Evolutionary conservation across 2,329 filamentous ascomycete species (phyloP).

Genomic region (Trichoderma sp.): DNA sequence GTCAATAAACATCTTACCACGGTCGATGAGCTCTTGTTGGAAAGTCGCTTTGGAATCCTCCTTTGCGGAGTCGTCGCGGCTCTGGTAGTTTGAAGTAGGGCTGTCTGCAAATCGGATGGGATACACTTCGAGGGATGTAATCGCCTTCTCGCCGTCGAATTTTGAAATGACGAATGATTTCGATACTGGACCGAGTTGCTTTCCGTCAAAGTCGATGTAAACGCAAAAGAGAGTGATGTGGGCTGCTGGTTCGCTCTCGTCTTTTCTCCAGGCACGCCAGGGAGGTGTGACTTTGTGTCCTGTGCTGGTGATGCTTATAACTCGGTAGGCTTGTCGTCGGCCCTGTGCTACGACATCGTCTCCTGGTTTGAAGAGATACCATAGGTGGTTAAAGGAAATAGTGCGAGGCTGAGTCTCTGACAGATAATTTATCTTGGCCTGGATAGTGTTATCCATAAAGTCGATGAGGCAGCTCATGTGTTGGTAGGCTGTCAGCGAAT

Average conservation of each 20-base stretch:
- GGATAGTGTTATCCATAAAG: slow-evolving; percentile 6
- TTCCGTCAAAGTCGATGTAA: slow-evolving; percentile 37
- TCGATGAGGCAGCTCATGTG: slow-evolving; percentile 18
- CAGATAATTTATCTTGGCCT: neutral
- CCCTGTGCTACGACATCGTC: slow-evolving; percentile 25
- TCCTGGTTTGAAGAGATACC: slow-evolving; percentile 33
- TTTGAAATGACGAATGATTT: slow-evolving; percentile 27
- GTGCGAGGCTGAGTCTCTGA: neutral
- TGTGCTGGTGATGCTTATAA: slow-evolving; percentile 25
- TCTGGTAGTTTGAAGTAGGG: neutral
- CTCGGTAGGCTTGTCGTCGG: slow-evolving; percentile 30
- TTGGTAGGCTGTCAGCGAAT: neutral
- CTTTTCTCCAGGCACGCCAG: neutral
- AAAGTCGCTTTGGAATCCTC: neutral
- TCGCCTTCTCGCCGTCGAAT: slow-evolving; percentile 31
- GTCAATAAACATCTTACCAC: slow-evolving; percentile 29
- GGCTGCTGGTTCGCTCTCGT: neutral
- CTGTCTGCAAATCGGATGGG: slow-evolving; percentile 27
- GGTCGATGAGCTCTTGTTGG: slow-evolving; percentile 24
- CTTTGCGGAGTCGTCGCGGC: neutral
- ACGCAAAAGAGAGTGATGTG: slow-evolving; percentile 26
- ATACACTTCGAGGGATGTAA: slow-evolving; percentile 31
- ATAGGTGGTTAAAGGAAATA: slow-evolving; percentile 31
- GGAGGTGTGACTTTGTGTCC: neutral
- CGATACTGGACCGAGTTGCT: slow-evolving; percentile 30